Conservation (phyloP, 192 early-diverging fungal genomes). For the Oehlia diaphana region DNA sequence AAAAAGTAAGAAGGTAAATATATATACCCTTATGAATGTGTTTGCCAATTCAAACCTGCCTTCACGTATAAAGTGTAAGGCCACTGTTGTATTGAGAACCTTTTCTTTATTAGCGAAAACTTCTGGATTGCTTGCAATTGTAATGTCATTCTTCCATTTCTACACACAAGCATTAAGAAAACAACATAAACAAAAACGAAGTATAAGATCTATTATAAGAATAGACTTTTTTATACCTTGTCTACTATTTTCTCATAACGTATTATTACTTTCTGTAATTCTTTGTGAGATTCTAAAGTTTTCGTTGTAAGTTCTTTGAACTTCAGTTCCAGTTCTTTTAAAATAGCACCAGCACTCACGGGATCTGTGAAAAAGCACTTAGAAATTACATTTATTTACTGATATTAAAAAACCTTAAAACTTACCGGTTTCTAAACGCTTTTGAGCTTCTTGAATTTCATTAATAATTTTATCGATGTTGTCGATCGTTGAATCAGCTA, state of each 20-base stretch:
- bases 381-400: not conserved
- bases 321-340: not conserved
- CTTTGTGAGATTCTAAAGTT: conserved; percentile 59
- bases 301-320: conserved; percentile 22
- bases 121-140: conserved; percentile 60
- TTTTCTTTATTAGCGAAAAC: conserved; percentile 74
- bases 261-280: conserved; percentile 57
- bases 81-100: conserved; percentile 62
- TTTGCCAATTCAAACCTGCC: conserved; percentile 84
- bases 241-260: conserved; percentile 79
- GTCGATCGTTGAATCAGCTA: not conserved
- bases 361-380: not conserved
- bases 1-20: not conserved
- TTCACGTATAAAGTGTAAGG: conserved; percentile 80
- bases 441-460: not conserved
- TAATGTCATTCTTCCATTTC: conserved; percentile 71
- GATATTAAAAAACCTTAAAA: not conserved
- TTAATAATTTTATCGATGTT: not conserved
- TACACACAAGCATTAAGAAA: conserved; percentile 25
- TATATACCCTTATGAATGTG: conserved; percentile 50
- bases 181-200: conserved; percentile 5
- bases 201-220: conserved; percentile 12
- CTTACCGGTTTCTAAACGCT: not conserved
- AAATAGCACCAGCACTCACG: not conserved
- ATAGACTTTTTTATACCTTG: conserved; percentile 44